Base-by-base conservation (phyloP, 768 basidiomycete species). In the Leucocoprinus leucothites region DNA sequence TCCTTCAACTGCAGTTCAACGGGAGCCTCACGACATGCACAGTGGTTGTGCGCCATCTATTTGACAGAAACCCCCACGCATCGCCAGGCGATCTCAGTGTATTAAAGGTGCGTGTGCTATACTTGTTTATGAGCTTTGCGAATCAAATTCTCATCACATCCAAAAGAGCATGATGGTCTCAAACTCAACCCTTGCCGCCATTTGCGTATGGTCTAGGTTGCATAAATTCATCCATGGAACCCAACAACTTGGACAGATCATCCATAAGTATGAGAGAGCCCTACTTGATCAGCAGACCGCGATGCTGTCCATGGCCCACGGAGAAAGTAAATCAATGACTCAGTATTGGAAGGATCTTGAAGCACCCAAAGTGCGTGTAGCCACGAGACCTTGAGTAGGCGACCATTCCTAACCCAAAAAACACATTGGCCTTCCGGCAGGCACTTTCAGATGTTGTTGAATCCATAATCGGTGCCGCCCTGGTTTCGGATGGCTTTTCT, bases 131-230 rank as follows among this genome's bases (percentile, higher is more conserved):
- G 18, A 43, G 34, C 24, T 9, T 21, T 3, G n/a, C 21, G 7
- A 26, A 6, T 48, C 18, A 35, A 25, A 31, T 8, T 11, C 19
- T 28, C 14, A 47, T 26, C 56, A 55, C 45, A 47, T 57, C 58
- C 54, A n/a, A 34, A 61, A 93, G 91, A 81, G 82, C 25, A 87
- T 88, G 7, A 93, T 94, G 90, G 90, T 94, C 24, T 90, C 89
- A 3, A 93, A 93, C 66, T 79, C 83, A 26, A 76, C 86, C 16
- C 73, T 94, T 41, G 89, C 86, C 36, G 87, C 91, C 1, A 67
- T 93, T 56, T 91, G 87, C 60, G 83, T 93, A 16, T 78, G 77
- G 59, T 79, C 80, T 51, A 86, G 86, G 31, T 70, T 94, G 51
- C 73, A 89, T 55, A 69, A 83, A 41, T 71, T 86, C 67, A 69